These are phyloP conservation scores for Boletus putidus DNA, from an alignment of 1,284 basidiomycete genomes.

Conservation along the genomic window DNA sequence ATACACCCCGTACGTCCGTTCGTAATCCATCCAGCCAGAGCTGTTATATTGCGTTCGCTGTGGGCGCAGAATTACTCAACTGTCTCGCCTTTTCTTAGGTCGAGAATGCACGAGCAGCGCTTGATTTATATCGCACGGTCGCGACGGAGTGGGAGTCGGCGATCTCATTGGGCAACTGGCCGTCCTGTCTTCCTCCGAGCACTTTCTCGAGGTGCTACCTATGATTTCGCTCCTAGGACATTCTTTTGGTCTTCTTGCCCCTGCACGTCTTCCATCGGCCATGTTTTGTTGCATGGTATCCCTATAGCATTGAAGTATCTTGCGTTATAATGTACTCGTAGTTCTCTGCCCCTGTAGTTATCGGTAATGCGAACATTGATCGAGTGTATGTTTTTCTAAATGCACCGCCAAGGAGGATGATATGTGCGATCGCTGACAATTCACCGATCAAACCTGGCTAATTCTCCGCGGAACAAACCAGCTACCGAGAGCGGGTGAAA, in stretches of 20 bases:
- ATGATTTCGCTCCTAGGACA: slow-evolving; percentile 32
- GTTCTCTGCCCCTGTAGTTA: slow-evolving; percentile 14
- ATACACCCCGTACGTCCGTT: slow-evolving; percentile 61
- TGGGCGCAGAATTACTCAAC: slow-evolving; percentile 17
- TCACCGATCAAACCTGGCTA: background rate
- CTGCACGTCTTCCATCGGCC: background rate
- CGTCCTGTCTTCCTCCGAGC: slow-evolving; percentile 70
- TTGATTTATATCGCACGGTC: slow-evolving; percentile 75
- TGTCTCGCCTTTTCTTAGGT: slow-evolving; percentile 45
- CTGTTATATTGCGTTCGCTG: background rate
- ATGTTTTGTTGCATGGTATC: slow-evolving; percentile 7
- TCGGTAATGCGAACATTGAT: slow-evolving; percentile 24
- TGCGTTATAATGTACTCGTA: slow-evolving; percentile 29
- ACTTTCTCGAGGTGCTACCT: slow-evolving; percentile 76
- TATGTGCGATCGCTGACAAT: background rate
- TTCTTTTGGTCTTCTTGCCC: slow-evolving; percentile 23
- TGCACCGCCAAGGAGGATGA: background rate
- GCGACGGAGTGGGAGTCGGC: slow-evolving; percentile 65
- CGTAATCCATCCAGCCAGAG: background rate
- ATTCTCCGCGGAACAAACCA: background rate
- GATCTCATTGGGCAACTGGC: slow-evolving; percentile 65
- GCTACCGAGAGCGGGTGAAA: background rate
- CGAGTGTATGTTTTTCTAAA: slow-evolving; percentile 10
- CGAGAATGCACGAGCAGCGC: slow-evolving; percentile 72
- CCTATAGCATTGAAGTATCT: slow-evolving; percentile 19